Percentiles rank a stretch among this genome's conserved stretches.
Conservation (phyloP, 352 stramenopile species). For the Phytophthora tentaculata region DNA sequence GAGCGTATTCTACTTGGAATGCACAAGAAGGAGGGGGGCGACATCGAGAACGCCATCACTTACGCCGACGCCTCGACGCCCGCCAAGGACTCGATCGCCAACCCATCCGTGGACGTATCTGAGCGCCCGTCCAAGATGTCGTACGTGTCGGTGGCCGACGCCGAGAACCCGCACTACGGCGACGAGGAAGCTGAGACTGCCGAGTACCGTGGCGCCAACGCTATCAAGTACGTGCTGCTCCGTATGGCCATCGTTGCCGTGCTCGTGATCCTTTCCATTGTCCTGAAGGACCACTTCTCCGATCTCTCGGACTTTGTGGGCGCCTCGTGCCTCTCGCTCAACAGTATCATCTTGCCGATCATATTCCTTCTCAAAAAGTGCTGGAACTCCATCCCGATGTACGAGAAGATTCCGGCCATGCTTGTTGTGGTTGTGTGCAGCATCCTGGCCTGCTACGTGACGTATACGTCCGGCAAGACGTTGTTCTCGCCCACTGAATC, state of each 20-base stretch:
- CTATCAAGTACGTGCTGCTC: constrained; percentile 45
- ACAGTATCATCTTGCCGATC: constrained; percentile 47
- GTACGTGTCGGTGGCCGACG: constrained; percentile 28
- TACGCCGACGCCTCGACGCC: constrained; percentile 30
- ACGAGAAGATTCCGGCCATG: constrained; percentile 22
- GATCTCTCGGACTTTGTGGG: constrained; percentile 52
- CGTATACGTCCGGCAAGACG: constrained; percentile 31
- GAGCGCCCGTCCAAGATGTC: constrained; percentile 29
- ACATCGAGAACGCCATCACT: constrained; percentile 38
- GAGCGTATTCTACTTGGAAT: constrained; percentile 41
- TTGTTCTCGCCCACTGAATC: constrained; percentile 27
- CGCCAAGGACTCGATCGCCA: constrained; percentile 16
- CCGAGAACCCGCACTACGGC: constrained; percentile 28
- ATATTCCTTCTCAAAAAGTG: constrained; percentile 35
- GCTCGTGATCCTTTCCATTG: constrained; percentile 46
- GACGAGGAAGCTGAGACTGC: constrained; percentile 25
- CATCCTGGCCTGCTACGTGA: constrained; percentile 27
- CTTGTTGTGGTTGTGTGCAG: constrained; percentile 23
- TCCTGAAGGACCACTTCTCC: constrained; percentile 49
- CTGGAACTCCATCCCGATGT: constrained; percentile 25
- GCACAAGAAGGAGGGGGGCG: constrained; percentile 49
- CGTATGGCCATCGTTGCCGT: constrained; percentile 42
- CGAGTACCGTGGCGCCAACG: constrained; percentile 42
- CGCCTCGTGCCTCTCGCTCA: constrained; percentile 48
- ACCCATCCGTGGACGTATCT: constrained; percentile 18